Conservation (phyloP, 176 grass and related monocot species). For the Themeda triandra region DNA sequence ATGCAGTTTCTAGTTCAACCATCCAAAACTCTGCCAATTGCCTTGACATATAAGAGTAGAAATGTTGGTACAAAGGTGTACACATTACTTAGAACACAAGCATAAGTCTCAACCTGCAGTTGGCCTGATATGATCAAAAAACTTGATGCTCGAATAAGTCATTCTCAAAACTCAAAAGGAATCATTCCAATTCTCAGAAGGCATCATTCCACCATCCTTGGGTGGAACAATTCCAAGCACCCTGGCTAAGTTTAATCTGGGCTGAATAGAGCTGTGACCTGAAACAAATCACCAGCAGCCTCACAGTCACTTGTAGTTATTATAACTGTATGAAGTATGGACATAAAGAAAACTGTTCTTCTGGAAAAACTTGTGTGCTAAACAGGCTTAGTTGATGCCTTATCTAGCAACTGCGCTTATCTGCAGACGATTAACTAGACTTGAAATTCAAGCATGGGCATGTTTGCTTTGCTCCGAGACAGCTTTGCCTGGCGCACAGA, state of each 20-base stretch:
- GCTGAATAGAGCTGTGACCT: conserved; percentile 72
- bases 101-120: conserved; percentile 93
- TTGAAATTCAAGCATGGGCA: too few species aligned
- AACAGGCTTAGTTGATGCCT: too few species aligned
- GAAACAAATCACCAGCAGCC: conserved; percentile 98
- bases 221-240: conserved; percentile 60
- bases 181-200: too few species aligned
- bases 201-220: conserved; percentile 54
- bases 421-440: too few species aligned
- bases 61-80: conserved; percentile 98
- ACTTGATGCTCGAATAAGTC: conserved; percentile 92
- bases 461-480: too few species aligned
- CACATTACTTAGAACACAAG: conserved; percentile 80
- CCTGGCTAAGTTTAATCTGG: conserved; percentile 23
- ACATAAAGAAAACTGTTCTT: too few species aligned
- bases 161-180: conserved; percentile 35
- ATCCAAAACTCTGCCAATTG: conserved; percentile 98
- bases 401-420: too few species aligned
- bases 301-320: conserved; percentile 93
- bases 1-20: conserved; percentile 97
- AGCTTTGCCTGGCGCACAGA: too few species aligned
- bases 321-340: conserved; percentile 59
- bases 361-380: too few species aligned
- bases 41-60: conserved; percentile 79
- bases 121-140: conserved; percentile 90